Conservation (phyloP, 129 eudicot species). For the Flaveria brownii region DNA sequence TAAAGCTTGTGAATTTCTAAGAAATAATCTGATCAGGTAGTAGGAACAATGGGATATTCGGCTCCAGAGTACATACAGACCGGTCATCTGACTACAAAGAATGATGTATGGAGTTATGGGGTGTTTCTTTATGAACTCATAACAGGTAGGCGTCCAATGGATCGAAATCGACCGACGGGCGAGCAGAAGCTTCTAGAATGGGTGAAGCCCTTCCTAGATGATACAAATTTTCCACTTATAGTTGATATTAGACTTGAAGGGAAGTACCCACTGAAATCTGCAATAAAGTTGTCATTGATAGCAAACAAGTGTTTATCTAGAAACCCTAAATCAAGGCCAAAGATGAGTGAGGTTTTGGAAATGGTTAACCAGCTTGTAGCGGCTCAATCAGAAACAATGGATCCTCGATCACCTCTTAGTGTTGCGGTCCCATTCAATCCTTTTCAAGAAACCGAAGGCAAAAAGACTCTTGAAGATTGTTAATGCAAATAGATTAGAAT, state of each 20-base stretch:
- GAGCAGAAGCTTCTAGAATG: slow-evolving; percentile 81
- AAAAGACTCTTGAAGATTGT: slow-evolving; percentile 9
- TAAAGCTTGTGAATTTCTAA: slow-evolving; percentile 3
- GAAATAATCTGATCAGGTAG: slow-evolving; percentile 46
- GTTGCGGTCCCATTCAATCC: slow-evolving; percentile 23
- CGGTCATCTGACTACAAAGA: slow-evolving; percentile 68
- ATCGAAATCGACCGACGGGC: slow-evolving; percentile 57
- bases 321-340: slow-evolving; percentile 62
- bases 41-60: slow-evolving; percentile 82
- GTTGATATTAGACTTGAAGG: slow-evolving; percentile 67
- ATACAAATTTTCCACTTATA: slow-evolving; percentile 57
- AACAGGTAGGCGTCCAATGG: slow-evolving; percentile 73
- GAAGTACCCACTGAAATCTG: slow-evolving; percentile 47
- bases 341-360: slow-evolving; percentile 76
- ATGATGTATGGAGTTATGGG: slow-evolving; percentile 80
- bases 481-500: too few species aligned
- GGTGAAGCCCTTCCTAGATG: slow-evolving; percentile 69
- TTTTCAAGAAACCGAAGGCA: slow-evolving; percentile 10
- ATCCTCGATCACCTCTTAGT: slow-evolving; percentile 38
- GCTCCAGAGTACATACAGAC: slow-evolving; percentile 82
- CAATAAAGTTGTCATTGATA: slow-evolving; percentile 55
- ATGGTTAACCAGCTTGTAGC: slow-evolving; percentile 48
- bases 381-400: slow-evolving; percentile 28
- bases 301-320: slow-evolving; percentile 73
- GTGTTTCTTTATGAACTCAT: slow-evolving; percentile 83